Base-by-base conservation (phyloP, 257 asterid species). In the Solanum gandarillasii region DNA sequence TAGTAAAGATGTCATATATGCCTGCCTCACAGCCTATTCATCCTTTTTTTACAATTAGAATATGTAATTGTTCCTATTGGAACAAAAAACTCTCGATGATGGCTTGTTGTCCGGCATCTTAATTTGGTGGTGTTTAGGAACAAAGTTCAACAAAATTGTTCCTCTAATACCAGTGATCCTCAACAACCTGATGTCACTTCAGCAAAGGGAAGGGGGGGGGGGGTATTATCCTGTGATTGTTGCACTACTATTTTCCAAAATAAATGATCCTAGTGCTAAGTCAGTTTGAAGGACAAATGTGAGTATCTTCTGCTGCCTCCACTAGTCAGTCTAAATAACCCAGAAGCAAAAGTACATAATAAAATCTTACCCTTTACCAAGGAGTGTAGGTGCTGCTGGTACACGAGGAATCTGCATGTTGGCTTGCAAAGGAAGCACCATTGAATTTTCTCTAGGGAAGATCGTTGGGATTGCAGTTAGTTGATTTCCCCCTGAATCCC, bases 311-410 rank as follows among this genome's bases (percentile, higher is more conserved):
- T 78, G 65, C 35, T 25, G 14, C 25, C 62, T 78, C 62, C 84
- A 78, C 62, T 41, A 78, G 62, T 78, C 84, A 25, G 62, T 78
- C 62, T 12, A 78, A 73, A 41, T 41, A 78, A 41, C 36, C 62
- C 36, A 41, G 13, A 39, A 78, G 84, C 84, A 78, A 7, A 74
- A 29, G 85, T 46, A 29, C 27, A 48, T 9, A 9, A 48, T 48
- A 48, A 81, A 27, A 81, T 23, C 70, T 91, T 93, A 96, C 99
- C 99, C 98, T 93, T 95, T 95, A 71, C 98, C 98, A 29, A 93
- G 89, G 84, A 92, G 92, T 73, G 97, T 9, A 75, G 95, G 93
- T 21, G 91, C 55, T 88, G 93, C 89, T 72, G 94, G 90, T 81
- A 87, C 70, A 71, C 21, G 89, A 32, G 92, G 89, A 78, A 88